Percentiles rank a stretch among this genome's conserved stretches.
Evolutionary conservation across 768 basidiomycete genomes (phyloP).

Genomic region (Rhizopogon vulgaris): DNA sequence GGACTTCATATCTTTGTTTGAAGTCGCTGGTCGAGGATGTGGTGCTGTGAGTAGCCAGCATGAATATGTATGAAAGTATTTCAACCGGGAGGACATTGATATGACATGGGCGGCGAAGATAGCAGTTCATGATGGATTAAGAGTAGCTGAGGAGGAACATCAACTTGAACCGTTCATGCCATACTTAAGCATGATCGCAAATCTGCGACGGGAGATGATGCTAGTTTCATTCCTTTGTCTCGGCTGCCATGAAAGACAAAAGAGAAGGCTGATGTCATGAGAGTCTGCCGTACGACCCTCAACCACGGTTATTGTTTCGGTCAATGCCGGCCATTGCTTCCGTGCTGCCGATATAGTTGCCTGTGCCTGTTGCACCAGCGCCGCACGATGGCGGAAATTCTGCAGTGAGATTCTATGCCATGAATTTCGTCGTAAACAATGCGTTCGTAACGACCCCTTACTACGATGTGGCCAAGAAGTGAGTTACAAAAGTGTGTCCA

Average conservation of each 20-base stretch:
- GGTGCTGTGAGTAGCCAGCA: slow-evolving; percentile 34
- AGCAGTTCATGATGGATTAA: neutral
- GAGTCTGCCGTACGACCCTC: neutral
- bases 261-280: slow-evolving; percentile 3
- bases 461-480: neutral
- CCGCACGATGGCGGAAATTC: no score
- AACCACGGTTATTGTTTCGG: slow-evolving; percentile 3
- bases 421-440: neutral
- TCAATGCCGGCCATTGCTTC: neutral
- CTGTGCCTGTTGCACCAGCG: no score
- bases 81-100: slow-evolving; percentile 48
- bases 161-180: neutral
- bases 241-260: slow-evolving; percentile 1
- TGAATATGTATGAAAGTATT: slow-evolving; percentile 51
- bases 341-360: neutral
- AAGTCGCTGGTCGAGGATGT: slow-evolving; percentile 16
- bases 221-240: slow-evolving; percentile 5
- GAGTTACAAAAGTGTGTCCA: neutral
- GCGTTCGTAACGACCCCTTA: neutral
- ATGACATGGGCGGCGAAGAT: slow-evolving; percentile 9
- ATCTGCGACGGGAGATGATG: neutral
- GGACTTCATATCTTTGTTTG: slow-evolving; percentile 2
- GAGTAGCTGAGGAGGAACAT: neutral
- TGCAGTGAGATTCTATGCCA: neutral
- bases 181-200: neutral